Evolutionary conservation across 345 rosid genomes (phyloP).

Genomic region (Dimocarpus longan): DNA sequence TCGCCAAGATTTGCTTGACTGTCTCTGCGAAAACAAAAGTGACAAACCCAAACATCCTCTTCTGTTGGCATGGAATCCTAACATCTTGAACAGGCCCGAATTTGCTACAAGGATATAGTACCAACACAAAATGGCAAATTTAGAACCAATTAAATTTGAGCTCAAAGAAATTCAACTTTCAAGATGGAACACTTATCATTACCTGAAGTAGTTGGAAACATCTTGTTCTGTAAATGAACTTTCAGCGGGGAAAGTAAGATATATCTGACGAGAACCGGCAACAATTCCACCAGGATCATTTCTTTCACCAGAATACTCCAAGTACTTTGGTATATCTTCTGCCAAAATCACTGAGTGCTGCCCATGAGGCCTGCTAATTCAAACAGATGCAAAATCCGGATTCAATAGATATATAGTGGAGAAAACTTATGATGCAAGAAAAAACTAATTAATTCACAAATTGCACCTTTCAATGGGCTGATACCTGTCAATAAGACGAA

Average conservation of each 20-base stretch:
- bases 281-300: constrained; percentile 60
- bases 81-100: constrained; percentile 93
- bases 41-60: constrained; percentile 96
- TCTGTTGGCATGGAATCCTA: constrained; percentile 92
- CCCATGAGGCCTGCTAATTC: constrained; percentile 79
- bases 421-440: background rate
- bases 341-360: constrained; percentile 89
- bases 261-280: constrained; percentile 81
- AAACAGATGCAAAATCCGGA: background rate
- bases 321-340: constrained; percentile 73
- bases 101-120: constrained; percentile 46
- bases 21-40: constrained; percentile 73
- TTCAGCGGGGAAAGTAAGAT: constrained; percentile 95
- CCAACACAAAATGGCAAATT: background rate
- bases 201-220: constrained; percentile 83
- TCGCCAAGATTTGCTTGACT: constrained; percentile 67
- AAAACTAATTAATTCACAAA: background rate
- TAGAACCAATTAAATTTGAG: background rate
- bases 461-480: constrained; percentile 81
- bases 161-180: background rate
- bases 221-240: constrained; percentile 84
- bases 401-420: background rate
- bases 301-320: constrained; percentile 55
- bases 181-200: background rate
- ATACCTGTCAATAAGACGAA: constrained; percentile 78